phyloP scores from a whole-genome alignment of 148 eudicot genomes.

The Drosera capensis region DNA sequence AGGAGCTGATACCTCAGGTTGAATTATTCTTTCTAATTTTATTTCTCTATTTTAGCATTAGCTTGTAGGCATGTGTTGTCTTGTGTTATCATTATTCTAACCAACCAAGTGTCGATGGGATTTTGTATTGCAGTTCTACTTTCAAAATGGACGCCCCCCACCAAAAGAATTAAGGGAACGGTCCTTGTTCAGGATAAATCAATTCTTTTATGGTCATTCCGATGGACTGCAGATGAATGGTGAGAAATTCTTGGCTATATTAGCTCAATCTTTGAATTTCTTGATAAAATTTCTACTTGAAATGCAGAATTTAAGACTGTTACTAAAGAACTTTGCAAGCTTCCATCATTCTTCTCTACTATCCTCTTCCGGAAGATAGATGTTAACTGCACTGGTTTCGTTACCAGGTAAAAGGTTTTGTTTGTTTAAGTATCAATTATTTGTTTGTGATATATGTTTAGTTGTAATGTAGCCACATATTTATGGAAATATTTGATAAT shows the following conservation, averaged over 20 bases:
- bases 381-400: slow-evolving; percentile 15
- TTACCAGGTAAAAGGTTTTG: slow-evolving; percentile 14
- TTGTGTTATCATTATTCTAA: too few relatives aligned
- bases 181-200: slow-evolving; percentile 79
- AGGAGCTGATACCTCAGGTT: slow-evolving; percentile 92
- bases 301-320: slow-evolving; percentile 19
- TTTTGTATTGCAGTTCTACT: slow-evolving; percentile 57
- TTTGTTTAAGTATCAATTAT: not conserved
- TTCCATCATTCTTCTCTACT: slow-evolving; percentile 22
- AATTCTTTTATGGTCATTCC: slow-evolving; percentile 74
- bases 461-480: not conserved
- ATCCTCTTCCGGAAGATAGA: slow-evolving; percentile 24
- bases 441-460: not conserved
- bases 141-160: slow-evolving; percentile 86
- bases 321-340: slow-evolving; percentile 25
- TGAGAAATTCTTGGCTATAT: slow-evolving; percentile 13
- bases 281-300: slow-evolving; percentile 6
- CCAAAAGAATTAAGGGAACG: slow-evolving; percentile 85
- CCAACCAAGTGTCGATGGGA: not conserved
- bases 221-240: slow-evolving; percentile 85
- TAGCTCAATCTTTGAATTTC: not conserved
- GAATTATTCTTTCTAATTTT: not conserved
- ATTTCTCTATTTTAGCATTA: too few relatives aligned
- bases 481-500: too few relatives aligned
- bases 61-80: too few relatives aligned